Percentiles rank a stretch among this genome's conserved stretches.
These are phyloP conservation scores for Penicillium pancosmium DNA, from an alignment of 495 filamentous ascomycete genomes.

Conservation along the genomic window DNA sequence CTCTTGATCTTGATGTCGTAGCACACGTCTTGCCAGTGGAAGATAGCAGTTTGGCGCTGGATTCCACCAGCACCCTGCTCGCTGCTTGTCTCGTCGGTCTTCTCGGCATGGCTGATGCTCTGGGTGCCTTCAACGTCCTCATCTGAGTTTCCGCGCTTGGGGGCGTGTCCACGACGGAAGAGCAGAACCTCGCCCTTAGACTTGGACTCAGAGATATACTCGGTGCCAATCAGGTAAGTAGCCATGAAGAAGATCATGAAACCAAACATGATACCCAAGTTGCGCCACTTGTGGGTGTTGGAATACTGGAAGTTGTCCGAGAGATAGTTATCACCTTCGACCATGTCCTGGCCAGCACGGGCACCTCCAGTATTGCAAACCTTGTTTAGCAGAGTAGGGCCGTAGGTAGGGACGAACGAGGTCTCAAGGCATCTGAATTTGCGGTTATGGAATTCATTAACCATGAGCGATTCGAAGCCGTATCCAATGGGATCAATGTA, in stretches of 20 bases:
- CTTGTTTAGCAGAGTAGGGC: conserved; percentile 21
- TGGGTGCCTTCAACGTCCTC: conserved; percentile 36
- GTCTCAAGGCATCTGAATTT: conserved; percentile 52
- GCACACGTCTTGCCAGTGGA: conserved; percentile 81
- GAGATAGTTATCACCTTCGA: conserved; percentile 57
- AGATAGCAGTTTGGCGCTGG: conserved; percentile 65
- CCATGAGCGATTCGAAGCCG: conserved; percentile 53
- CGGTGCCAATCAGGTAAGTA: conserved; percentile 47
- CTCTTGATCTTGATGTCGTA: conserved; percentile 69
- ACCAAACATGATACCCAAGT: conserved; percentile 67
- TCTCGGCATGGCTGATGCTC: conserved; percentile 35
- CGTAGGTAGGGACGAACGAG: conserved; percentile 40
- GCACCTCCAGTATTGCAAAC: conserved; percentile 61
- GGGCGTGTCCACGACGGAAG: conserved; percentile 49
- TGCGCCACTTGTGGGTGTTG: conserved; percentile 66
- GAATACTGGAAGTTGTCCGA: conserved; percentile 57
- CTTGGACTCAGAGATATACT: conserved; percentile 51
- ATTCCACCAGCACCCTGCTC: conserved; percentile 42
- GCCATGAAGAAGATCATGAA: conserved; percentile 66
- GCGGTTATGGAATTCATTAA: conserved; percentile 64
- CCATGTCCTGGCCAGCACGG: conserved; percentile 42
- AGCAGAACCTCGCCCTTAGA: conserved; percentile 57
- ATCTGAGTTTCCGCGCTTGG: conserved; percentile 24
- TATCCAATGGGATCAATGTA: conserved; percentile 55
- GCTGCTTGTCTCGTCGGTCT: conserved; percentile 44